Base-by-base conservation (phyloP, 163 green algal genomes). In the Coccomyxa subellipsoidea region DNA sequence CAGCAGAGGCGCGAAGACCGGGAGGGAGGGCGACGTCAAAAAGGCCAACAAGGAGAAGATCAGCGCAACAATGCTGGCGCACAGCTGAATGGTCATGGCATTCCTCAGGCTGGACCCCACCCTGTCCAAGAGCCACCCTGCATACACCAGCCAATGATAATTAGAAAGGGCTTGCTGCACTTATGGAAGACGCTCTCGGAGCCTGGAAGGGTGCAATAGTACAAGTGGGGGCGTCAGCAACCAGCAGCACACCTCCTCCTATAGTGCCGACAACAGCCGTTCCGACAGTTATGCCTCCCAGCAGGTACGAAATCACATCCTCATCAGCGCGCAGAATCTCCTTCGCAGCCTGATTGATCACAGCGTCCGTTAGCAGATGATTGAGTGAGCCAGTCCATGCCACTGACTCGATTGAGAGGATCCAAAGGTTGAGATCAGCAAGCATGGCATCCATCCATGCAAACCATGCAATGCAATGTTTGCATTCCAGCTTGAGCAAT, bases 251-350 rank as follows among this genome's bases (percentile, higher is more conserved):
- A 76, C 78, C 78, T 54, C 78, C 78, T 25, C 39, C 82, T 27
- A 94, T 53, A 6, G 80, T 87, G 75, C 90, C 90, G 37, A 91
- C 18, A 38, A 92, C 82, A 39, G 94, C 95, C 34, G 94, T 94
- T 9, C 95, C 10, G 31, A 98, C 92, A 0, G 94, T 98, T 25
- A 98, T 87, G 21, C 80, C 91, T 7, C 95, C 96, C 88, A 98
- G 97, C 0, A 92, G 79, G 37, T 94, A 54, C 83, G 98, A 94
- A 25, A 93, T 92, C 1, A 80, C 70, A 27, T 91, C 84, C 31
- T 84, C 81, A 1, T 79, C 59, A 7, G 93, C 76, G 0, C 80
- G 36, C 80, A 97, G 98, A 77, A 98, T 87, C 10, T 87, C 84
- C 27, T 85, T 88, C 7, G 38, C 54, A 38, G 70, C 70, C 70